phyloP scores from a whole-genome alignment of 164 flowering plant genomes.

The Stephania yunnanensis region DNA sequence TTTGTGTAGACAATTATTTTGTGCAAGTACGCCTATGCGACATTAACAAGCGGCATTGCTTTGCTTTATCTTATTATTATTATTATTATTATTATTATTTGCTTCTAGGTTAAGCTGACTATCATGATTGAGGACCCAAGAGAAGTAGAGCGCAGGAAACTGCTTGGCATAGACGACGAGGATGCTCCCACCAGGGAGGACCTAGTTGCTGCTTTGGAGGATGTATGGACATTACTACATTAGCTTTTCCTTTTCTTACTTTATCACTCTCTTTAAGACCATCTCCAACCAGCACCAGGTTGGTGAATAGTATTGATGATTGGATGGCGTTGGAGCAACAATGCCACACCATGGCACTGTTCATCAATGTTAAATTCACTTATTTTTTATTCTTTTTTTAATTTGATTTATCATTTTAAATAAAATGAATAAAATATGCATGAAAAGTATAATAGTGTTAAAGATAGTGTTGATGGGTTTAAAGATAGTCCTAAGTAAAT shows the following conservation, averaged over 20 bases:
- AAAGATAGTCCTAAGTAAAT: too few relatives aligned
- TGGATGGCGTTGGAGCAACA: too few relatives aligned
- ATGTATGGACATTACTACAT: conserved; percentile 33
- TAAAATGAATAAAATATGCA: too few relatives aligned
- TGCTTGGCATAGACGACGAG: conserved; percentile 78
- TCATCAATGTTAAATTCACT: too few relatives aligned
- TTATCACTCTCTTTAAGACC: neutral
- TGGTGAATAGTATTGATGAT: too few relatives aligned
- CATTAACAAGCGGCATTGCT: neutral
- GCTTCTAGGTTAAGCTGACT: conserved; percentile 69
- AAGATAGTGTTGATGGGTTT: too few relatives aligned
- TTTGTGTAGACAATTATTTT: neutral
- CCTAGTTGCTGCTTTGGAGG: conserved; percentile 66
- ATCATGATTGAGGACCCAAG: conserved; percentile 89
- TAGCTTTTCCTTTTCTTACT: neutral
- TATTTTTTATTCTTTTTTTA: too few relatives aligned
- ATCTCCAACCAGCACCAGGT: too few relatives aligned
- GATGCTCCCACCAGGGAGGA: conserved; percentile 82
- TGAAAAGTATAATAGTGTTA: too few relatives aligned
- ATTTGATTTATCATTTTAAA: too few relatives aligned
- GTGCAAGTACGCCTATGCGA: neutral
- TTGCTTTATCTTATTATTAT: neutral
- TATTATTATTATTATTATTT: neutral
- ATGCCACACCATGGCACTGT: too few relatives aligned
- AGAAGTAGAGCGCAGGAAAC: conserved; percentile 74